Evolutionary conservation across 2,329 filamentous ascomycete genomes (phyloP).

Genomic region (Colletotrichum costaricense): DNA sequence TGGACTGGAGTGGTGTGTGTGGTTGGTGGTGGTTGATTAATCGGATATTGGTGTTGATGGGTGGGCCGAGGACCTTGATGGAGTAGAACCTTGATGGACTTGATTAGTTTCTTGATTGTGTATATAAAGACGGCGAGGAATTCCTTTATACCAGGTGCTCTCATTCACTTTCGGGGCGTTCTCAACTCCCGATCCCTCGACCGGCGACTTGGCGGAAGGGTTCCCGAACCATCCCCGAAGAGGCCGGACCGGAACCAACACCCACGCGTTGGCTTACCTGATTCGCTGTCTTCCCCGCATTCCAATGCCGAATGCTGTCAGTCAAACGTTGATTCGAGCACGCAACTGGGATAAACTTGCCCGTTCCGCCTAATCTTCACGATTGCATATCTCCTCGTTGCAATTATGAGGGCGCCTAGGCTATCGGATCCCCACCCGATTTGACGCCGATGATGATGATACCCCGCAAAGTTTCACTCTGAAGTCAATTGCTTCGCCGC

Average conservation of each 20-base stretch:
- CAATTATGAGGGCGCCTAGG: not conserved
- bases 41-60: not conserved
- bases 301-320: not conserved
- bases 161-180: not conserved
- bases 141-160: not conserved
- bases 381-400: not conserved
- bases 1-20: too few relatives aligned
- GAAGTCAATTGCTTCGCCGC: slow-evolving; percentile 5
- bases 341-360: slow-evolving; percentile 21
- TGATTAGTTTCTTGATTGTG: not conserved
- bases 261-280: slow-evolving; percentile 15
- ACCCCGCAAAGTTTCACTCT: slow-evolving; percentile 20
- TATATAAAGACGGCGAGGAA: slow-evolving; percentile 7
- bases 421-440: slow-evolving; percentile 19
- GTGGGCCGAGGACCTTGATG: slow-evolving; percentile 14
- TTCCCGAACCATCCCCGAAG: slow-evolving; percentile 31
- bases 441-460: not conserved
- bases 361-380: slow-evolving; percentile 16
- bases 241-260: slow-evolving; percentile 15
- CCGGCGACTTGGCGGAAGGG: slow-evolving; percentile 8
- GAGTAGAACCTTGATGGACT: slow-evolving; percentile 22
- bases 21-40: not conserved
- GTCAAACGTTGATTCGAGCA: slow-evolving; percentile 16
- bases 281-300: slow-evolving; percentile 31
- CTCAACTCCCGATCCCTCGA: slow-evolving; percentile 10